Conservation (phyloP, 2,329 filamentous ascomycete species). For the Ceratocystis harringtonii region DNA sequence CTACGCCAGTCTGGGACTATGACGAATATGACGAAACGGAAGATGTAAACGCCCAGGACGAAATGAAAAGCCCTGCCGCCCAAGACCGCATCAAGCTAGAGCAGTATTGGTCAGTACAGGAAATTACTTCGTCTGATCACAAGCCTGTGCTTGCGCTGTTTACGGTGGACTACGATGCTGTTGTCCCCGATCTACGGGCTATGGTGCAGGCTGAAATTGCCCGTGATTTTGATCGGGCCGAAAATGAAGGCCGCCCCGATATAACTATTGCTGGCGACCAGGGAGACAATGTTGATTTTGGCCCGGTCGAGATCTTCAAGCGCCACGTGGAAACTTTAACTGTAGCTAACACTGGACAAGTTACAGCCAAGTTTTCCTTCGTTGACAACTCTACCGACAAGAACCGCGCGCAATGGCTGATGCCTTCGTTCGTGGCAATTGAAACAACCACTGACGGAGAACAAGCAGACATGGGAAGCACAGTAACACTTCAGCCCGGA, state of each 20-base stretch:
- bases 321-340: slow-evolving; percentile 55
- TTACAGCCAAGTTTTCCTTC: slow-evolving; percentile 65
- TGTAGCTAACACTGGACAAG: slow-evolving; percentile 81
- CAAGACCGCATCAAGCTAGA: slow-evolving; percentile 35
- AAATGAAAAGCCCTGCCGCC: not conserved
- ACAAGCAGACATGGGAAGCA: slow-evolving; percentile 26
- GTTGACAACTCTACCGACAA: slow-evolving; percentile 49
- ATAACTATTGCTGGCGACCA: slow-evolving; percentile 70
- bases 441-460: slow-evolving; percentile 24
- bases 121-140: slow-evolving; percentile 84
- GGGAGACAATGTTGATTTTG: slow-evolving; percentile 59
- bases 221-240: slow-evolving; percentile 71
- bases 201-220: slow-evolving; percentile 76
- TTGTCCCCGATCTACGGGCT: slow-evolving; percentile 71
- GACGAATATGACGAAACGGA: slow-evolving; percentile 15
- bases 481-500: slow-evolving; percentile 64
- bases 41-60: not conserved
- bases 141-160: slow-evolving; percentile 82
- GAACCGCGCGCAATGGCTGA: slow-evolving; percentile 50
- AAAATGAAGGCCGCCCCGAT: slow-evolving; percentile 76
- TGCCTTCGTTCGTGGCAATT: slow-evolving; percentile 45
- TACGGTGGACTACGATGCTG: slow-evolving; percentile 68
- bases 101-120: slow-evolving; percentile 75
- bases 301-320: slow-evolving; percentile 54
- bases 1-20: slow-evolving; percentile 20